Evolutionary conservation across 75 land plant species (phyloP), one percentile per base, ranked within the genome.

Genomic region (Gnetum montanum): DNA sequence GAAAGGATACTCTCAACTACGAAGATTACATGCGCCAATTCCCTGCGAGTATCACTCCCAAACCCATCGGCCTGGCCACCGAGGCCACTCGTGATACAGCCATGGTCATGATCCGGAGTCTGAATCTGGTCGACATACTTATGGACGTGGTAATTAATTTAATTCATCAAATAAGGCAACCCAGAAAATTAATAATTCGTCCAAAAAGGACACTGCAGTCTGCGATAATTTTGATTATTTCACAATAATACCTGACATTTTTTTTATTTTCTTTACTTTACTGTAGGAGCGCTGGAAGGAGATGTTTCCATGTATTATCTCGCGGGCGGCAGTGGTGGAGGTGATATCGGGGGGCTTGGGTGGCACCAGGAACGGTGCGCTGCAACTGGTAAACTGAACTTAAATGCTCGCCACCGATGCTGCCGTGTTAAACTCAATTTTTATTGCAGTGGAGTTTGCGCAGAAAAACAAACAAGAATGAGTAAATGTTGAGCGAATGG

Each of bases 261-360:
- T 40, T 10, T 10, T 10, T 10, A 10, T 15, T 40, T 15, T 15
- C 10, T 40, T n/a, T n/a, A n/a, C n/a, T n/a, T n/a, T n/a, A n/a
- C n/a, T 4, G 25, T 67, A 83, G 87, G 73, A 68, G 53, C 74
- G 69, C 15, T 86, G 91, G 91, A 69, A 63, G 43, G 87, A 86
- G 46, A 80, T 83, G 77, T 86, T 86, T 49, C 83, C 91, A 18
- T 69, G 83, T 49, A 70, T 86, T 50, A 62, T 86, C 47, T 69
- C 84, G 5, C 72, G 83, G 54, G 64, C 87, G 6, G 49, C 78
- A n/a, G 73, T 74, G 8, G 67, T 72, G 3, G 91, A 86, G 57
- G 83, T 86, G 25, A 67, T 86, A 15, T 75, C 87, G 19, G 68
- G 58, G 16, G 91, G 91, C 25, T 56, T 76, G 67, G 68, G 80